Percentiles rank a stretch among this genome's conserved stretches.
These are phyloP conservation scores for Coniochaeta sp. DNA, from an alignment of 2,329 filamentous ascomycete genomes.

Conservation along the genomic window DNA sequence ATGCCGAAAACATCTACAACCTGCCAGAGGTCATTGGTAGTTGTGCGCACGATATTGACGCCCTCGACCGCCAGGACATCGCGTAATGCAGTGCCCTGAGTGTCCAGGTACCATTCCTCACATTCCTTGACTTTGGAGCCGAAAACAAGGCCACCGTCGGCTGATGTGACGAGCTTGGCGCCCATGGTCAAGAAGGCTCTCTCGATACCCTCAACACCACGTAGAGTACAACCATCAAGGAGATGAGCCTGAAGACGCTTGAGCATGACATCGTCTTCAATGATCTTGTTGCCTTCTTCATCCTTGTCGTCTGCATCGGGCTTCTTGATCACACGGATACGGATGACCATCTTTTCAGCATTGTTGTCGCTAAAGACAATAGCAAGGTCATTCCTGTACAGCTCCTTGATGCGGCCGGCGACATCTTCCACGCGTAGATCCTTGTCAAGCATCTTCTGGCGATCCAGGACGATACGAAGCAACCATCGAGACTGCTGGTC, in stretches of 20 bases:
- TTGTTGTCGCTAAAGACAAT: slow-evolving; percentile 98
- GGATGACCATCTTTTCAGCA: slow-evolving; percentile 88
- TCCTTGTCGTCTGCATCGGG: slow-evolving; percentile 52
- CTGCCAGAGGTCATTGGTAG: slow-evolving; percentile 93
- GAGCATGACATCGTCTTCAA: slow-evolving; percentile 85
- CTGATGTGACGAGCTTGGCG: slow-evolving; percentile 55
- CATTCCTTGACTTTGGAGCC: slow-evolving; percentile 68
- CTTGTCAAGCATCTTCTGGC: slow-evolving; percentile 93
- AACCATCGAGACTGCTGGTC: slow-evolving; percentile 90
- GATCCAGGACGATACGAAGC: slow-evolving; percentile 84
- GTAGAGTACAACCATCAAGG: slow-evolving; percentile 81
- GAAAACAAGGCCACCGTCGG: slow-evolving; percentile 66
- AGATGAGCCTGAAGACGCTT: slow-evolving; percentile 89
- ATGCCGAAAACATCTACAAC: slow-evolving; percentile 94
- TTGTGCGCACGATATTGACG: slow-evolving; percentile 78
- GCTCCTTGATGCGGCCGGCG: slow-evolving; percentile 78
- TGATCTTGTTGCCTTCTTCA: slow-evolving; percentile 51
- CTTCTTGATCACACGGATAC: slow-evolving; percentile 71
- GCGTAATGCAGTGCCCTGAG: slow-evolving; percentile 78
- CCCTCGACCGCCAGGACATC: slow-evolving; percentile 81
- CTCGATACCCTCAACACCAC: slow-evolving; percentile 81
- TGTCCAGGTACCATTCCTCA: slow-evolving; percentile 94
- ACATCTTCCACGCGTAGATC: slow-evolving; percentile 87
- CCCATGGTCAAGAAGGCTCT: slow-evolving; percentile 89
- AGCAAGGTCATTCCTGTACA: slow-evolving; percentile 76